phyloP scores from a whole-genome alignment of 164 flowering plant species.

The Dillenia suffruticosa region DNA sequence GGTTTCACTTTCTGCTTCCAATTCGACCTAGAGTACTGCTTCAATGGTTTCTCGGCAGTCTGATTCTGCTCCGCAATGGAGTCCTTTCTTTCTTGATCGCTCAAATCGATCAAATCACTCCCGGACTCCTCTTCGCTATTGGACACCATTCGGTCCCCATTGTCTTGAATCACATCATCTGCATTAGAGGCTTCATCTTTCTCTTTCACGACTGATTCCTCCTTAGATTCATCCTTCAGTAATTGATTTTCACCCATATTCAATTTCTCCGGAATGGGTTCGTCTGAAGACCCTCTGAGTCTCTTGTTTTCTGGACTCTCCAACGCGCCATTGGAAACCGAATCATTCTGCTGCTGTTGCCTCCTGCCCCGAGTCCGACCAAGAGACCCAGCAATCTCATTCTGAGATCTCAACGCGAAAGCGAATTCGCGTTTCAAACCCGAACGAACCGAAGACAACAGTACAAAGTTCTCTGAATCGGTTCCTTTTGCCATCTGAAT shows the following conservation, averaged over 20 bases:
- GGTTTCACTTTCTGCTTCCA: conserved; percentile 10
- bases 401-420: conserved; percentile 46
- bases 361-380: conserved; percentile 46
- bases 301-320: conserved; percentile 17
- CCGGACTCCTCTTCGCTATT: not conserved
- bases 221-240: not conserved
- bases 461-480: conserved; percentile 34
- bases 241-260: not conserved
- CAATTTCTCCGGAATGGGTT: too few relatives aligned
- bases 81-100: conserved; percentile 11
- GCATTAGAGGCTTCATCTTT: not conserved
- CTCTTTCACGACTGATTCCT: not conserved
- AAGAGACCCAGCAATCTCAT: conserved; percentile 35
- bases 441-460: conserved; percentile 32
- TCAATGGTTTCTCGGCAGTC: conserved; percentile 23
- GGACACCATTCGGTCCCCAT: too few relatives aligned
- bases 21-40: conserved; percentile 32
- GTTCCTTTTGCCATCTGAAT: conserved; percentile 49
- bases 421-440: conserved; percentile 67
- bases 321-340: conserved; percentile 4
- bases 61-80: conserved; percentile 26
- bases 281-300: conserved; percentile 9
- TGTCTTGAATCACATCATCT: too few relatives aligned
- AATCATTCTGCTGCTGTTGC: conserved; percentile 15
- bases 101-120: not conserved